These are phyloP conservation scores for Nissolia schottii DNA, from an alignment of 306 rosid genomes.

Conservation along the genomic window DNA sequence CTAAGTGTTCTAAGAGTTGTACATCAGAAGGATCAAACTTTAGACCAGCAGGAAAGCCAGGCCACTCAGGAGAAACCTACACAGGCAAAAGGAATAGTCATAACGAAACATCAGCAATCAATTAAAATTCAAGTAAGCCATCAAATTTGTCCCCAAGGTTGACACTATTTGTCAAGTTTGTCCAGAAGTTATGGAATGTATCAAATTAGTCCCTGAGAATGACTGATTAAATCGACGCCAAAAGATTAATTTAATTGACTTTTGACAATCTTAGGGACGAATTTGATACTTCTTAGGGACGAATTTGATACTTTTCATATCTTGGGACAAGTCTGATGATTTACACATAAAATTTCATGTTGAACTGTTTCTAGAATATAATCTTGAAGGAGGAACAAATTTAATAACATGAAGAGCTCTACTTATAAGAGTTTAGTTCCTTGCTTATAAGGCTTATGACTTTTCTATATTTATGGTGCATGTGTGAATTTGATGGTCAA, in stretches of 20 bases:
- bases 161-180: too few relatives aligned
- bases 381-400: neutral
- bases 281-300: too few relatives aligned
- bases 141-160: too few relatives aligned
- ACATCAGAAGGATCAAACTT: slow-evolving; percentile 84
- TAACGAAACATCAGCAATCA: neutral
- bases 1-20: slow-evolving; percentile 62
- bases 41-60: slow-evolving; percentile 78
- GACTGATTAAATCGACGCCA: too few relatives aligned
- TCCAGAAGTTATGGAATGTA: too few relatives aligned
- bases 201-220: too few relatives aligned
- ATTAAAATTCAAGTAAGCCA: neutral
- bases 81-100: slow-evolving; percentile 17
- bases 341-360: too few relatives aligned
- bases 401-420: slow-evolving; percentile 3
- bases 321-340: too few relatives aligned
- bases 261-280: too few relatives aligned
- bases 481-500: neutral
- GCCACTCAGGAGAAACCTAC: slow-evolving; percentile 74
- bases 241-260: too few relatives aligned
- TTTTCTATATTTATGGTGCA: neutral
- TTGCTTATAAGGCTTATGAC: neutral
- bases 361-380: neutral
- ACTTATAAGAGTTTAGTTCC: neutral
- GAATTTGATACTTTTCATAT: too few relatives aligned